phyloP scores from a whole-genome alignment of 768 basidiomycete species.

The Tulasnella sp. region DNA sequence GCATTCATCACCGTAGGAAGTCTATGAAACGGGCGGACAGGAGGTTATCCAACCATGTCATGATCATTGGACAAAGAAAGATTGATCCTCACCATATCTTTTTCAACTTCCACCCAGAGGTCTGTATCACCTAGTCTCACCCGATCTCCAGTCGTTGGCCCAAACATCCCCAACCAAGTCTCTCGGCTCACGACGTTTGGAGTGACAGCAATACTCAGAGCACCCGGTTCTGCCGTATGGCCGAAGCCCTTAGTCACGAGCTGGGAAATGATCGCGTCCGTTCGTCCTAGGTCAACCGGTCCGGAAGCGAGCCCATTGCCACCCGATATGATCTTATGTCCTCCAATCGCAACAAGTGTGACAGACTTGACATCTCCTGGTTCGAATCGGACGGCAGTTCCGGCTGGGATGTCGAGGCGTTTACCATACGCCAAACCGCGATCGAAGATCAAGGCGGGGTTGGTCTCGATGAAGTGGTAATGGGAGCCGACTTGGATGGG shows the following conservation, averaged over 20 bases:
- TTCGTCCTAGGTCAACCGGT: slow-evolving; percentile 35
- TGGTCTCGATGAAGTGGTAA: slow-evolving; percentile 90
- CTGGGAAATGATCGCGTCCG: slow-evolving; percentile 37
- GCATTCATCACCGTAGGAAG: slow-evolving; percentile 89
- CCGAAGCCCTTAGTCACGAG: slow-evolving; percentile 56
- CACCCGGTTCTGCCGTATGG: slow-evolving; percentile 58
- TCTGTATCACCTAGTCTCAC: slow-evolving; percentile 80
- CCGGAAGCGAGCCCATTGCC: slow-evolving; percentile 66
- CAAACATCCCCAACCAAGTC: slow-evolving; percentile 87
- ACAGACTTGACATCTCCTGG: slow-evolving; percentile 85
- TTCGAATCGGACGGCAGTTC: slow-evolving; percentile 94
- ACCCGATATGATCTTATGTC: slow-evolving; percentile 59
- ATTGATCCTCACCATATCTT: slow-evolving; percentile 47
- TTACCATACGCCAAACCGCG: slow-evolving; percentile 69
- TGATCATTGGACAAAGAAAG: background rate
- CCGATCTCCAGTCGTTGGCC: slow-evolving; percentile 85
- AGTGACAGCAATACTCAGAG: slow-evolving; percentile 34
- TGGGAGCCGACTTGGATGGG: slow-evolving; percentile 95
- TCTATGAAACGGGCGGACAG: slow-evolving; percentile 41
- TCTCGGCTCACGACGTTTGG: slow-evolving; percentile 49
- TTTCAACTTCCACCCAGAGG: slow-evolving; percentile 88
- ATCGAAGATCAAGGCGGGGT: slow-evolving; percentile 71
- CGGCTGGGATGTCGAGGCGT: slow-evolving; percentile 84
- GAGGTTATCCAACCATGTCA: background rate
- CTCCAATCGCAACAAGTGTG: slow-evolving; percentile 67